Evolutionary conservation across 768 basidiomycete genomes (phyloP).

Genomic region (Lentinula lateritia): DNA sequence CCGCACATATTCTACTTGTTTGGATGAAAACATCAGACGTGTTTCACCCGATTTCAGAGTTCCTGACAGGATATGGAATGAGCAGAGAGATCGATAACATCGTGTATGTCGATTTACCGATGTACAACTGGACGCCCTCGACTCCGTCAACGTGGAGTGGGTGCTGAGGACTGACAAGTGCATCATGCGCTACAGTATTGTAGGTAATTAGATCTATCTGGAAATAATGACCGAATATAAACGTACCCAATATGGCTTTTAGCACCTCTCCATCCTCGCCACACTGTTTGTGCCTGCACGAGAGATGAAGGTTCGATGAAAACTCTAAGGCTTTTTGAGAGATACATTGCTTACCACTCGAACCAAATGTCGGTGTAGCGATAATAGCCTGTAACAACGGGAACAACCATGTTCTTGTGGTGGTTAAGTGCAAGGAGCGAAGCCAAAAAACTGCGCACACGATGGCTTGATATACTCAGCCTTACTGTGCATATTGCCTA

Average conservation of each 20-base stretch:
- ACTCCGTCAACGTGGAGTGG: slow-evolving; percentile 62
- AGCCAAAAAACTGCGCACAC: neutral
- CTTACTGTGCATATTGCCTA: no score
- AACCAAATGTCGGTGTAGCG: slow-evolving; percentile 84
- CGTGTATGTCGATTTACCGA: slow-evolving; percentile 39
- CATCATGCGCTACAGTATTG: slow-evolving; percentile 45
- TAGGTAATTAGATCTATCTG: neutral
- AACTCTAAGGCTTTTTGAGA: neutral
- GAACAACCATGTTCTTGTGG: neutral
- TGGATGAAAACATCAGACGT: slow-evolving; percentile 77
- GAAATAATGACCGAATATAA: neutral
- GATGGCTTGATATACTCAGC: no score
- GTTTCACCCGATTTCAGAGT: slow-evolving; percentile 68
- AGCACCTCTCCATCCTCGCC: slow-evolving; percentile 54
- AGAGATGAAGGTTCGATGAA: slow-evolving; percentile 4
- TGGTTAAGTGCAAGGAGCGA: neutral
- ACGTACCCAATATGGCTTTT: slow-evolving; percentile 58
- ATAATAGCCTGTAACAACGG: slow-evolving; percentile 5
- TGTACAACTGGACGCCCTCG: slow-evolving; percentile 65
- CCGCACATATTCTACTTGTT: slow-evolving; percentile 78
- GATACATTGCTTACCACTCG: slow-evolving; percentile 47
- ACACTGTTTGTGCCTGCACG: slow-evolving; percentile 52
- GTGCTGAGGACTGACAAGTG: slow-evolving; percentile 64
- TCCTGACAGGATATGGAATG: slow-evolving; percentile 27
- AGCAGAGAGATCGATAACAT: neutral